Conservation (phyloP, 83 land plant genomes). For the Thuja plicata region DNA sequence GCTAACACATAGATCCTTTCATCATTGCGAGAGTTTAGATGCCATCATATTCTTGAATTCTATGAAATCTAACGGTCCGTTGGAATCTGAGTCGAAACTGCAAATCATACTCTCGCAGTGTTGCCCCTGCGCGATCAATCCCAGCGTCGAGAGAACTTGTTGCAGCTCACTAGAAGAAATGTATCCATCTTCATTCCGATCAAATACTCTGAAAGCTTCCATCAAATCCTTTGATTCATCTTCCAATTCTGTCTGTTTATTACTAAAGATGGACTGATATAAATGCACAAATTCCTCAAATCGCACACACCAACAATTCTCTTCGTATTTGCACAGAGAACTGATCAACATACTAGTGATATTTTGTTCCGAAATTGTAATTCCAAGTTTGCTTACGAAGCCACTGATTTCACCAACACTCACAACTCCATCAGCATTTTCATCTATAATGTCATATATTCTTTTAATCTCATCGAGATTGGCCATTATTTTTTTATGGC, state of each 20-base stretch:
- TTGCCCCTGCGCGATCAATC: slow-evolving; percentile 22
- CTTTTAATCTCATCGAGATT: not conserved
- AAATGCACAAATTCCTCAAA: not conserved
- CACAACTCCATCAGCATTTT: not conserved
- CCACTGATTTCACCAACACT: not conserved
- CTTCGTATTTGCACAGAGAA: not conserved
- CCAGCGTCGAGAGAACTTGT: slow-evolving; percentile 28
- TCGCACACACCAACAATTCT: not conserved
- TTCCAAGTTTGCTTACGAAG: not conserved
- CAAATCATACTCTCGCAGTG: too few relatives aligned
- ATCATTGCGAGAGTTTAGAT: too few relatives aligned
- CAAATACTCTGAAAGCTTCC: slow-evolving; percentile 49
- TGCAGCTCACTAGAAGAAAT: slow-evolving; percentile 44
- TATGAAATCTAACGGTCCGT: too few relatives aligned
- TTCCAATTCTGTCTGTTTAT: not conserved
- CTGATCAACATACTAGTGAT: not conserved
- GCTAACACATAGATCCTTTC: too few relatives aligned
- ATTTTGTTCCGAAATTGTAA: not conserved
- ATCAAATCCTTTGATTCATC: slow-evolving; percentile 20
- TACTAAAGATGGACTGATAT: not conserved
- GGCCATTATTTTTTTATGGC: too few relatives aligned
- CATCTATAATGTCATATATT: not conserved
- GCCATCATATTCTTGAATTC: too few relatives aligned
- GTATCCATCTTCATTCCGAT: slow-evolving; percentile 44
- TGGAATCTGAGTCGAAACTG: too few relatives aligned